Evolutionary conservation across 257 asterid genomes (phyloP).

Genomic region (Petrea volubilis): DNA sequence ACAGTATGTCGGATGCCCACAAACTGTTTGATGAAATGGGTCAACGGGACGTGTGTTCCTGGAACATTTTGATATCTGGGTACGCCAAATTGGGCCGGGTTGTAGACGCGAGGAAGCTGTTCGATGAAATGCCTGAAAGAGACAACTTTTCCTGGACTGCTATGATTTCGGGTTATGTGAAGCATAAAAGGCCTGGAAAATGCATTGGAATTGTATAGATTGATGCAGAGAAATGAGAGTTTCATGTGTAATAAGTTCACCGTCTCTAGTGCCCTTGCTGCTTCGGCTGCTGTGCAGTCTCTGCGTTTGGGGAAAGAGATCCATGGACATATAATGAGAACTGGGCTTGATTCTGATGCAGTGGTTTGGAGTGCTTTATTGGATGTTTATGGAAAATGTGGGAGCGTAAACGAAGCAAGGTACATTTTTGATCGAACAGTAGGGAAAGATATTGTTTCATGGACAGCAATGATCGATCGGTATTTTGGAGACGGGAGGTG

Average conservation of each 20-base stretch:
- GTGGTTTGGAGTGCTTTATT: constrained; percentile 72
- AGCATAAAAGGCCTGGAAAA: constrained; percentile 46
- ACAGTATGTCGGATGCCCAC: constrained; percentile 47
- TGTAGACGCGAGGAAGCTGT: constrained; percentile 56
- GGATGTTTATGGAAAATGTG: constrained; percentile 80
- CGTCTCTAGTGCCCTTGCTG: constrained; percentile 69
- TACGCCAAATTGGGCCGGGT: constrained; percentile 49
- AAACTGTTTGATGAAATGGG: constrained; percentile 61
- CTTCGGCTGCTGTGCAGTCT: constrained; percentile 67
- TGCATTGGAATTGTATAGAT: constrained; percentile 61
- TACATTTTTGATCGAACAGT: constrained; percentile 57
- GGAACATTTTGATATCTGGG: constrained; percentile 78
- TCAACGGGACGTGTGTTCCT: constrained; percentile 62
- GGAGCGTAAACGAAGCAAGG: constrained; percentile 68
- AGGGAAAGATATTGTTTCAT: constrained; percentile 65
- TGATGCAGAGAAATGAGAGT: constrained; percentile 51
- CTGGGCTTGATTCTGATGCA: constrained; percentile 68
- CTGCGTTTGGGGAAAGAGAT: constrained; percentile 68
- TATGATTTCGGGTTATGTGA: constrained; percentile 73
- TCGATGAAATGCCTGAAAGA: constrained; percentile 67
- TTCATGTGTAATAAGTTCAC: constrained; percentile 51
- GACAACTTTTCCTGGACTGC: constrained; percentile 85
- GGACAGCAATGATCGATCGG: constrained; percentile 83
- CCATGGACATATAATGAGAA: constrained; percentile 59
- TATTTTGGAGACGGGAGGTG: constrained; percentile 69